Evolutionary conservation across 768 basidiomycete species (phyloP).

Genomic region (Psilocybe tampanensis): DNA sequence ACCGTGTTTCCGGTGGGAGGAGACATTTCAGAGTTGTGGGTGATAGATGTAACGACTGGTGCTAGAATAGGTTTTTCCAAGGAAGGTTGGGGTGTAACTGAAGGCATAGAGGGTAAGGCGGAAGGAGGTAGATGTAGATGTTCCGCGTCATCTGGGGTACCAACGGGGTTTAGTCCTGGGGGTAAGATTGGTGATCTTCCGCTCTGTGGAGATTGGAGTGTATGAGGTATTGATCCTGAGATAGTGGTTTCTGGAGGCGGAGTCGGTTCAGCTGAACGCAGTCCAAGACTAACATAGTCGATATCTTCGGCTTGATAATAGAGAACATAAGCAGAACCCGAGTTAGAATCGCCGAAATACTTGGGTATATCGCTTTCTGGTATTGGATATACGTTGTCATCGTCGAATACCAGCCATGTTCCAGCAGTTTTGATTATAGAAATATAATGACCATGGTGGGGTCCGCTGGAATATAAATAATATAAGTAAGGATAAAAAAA

Average conservation of each 20-base stretch:
- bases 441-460: constrained; percentile 98
- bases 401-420: constrained; percentile 93
- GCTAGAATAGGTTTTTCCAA: constrained; percentile 12
- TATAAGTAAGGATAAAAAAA: constrained; percentile 9
- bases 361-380: constrained; percentile 88
- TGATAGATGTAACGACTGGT: constrained; percentile 14
- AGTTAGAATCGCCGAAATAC: constrained; percentile 90
- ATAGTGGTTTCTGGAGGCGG: constrained; percentile 25
- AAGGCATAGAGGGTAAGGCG: constrained; percentile 21
- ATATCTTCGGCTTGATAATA: constrained; percentile 96
- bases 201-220: constrained; percentile 15
- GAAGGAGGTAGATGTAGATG: constrained; percentile 27
- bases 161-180: constrained; percentile 24
- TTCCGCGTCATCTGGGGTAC: constrained; percentile 22
- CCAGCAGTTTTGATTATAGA: constrained; percentile 88
- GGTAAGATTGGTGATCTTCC: constrained; percentile 31
- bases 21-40: constrained; percentile 5
- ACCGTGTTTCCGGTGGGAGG: constrained; percentile 8
- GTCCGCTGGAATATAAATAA: constrained; percentile 61
- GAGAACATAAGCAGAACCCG: constrained; percentile 92
- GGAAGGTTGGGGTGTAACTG: neutral
- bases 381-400: constrained; percentile 88
- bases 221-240: constrained; percentile 20
- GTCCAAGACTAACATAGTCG: constrained; percentile 70
- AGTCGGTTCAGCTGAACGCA: constrained; percentile 42